Evolutionary conservation across 306 rosid genomes (phyloP).

Genomic region (Cicer chorassanicum): DNA sequence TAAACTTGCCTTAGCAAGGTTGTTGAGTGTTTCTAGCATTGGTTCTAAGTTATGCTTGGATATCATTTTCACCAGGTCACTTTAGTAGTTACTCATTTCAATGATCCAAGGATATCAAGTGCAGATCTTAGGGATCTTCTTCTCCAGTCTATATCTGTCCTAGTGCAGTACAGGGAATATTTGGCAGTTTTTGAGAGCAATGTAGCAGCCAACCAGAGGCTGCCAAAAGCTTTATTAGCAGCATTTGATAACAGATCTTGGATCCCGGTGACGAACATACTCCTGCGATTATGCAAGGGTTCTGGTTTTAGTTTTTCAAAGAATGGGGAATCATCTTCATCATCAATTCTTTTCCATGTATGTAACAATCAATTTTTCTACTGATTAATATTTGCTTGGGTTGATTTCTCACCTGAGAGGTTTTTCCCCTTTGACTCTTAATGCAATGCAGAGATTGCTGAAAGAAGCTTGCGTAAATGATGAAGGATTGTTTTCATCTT

Average conservation of each 20-base stretch:
- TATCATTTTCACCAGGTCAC: constrained; percentile 70
- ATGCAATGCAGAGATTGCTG: constrained; percentile 70
- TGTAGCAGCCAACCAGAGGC: constrained; percentile 75
- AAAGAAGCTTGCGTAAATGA: constrained; percentile 80
- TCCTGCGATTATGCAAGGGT: constrained; percentile 89
- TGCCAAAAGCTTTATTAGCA: constrained; percentile 86
- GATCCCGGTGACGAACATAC: constrained; percentile 91
- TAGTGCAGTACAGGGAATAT: constrained; percentile 90
- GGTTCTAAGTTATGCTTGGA: constrained; percentile 36
- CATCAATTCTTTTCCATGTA: constrained; percentile 88
- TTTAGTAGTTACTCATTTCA: constrained; percentile 91
- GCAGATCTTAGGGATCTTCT: constrained; percentile 95
- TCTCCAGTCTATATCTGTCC: constrained; percentile 91
- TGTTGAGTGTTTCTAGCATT: constrained; percentile 11
- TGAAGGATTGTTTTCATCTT: constrained; percentile 84
- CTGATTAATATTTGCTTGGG: constrained; percentile 12
- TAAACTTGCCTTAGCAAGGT: constrained; percentile 28
- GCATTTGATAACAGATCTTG: constrained; percentile 98
- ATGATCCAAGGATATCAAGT: constrained; percentile 92
- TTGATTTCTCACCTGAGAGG: constrained; percentile 43
- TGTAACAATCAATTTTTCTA: constrained; percentile 17
- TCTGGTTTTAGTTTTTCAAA: constrained; percentile 89
- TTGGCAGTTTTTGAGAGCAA: constrained; percentile 85
- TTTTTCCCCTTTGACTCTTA: constrained; percentile 32
- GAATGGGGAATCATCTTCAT: constrained; percentile 87